Percentiles rank a stretch among this genome's conserved stretches.
Conservation (phyloP, 805 yeast genomes). For the Ogataea paradorogensis region DNA sequence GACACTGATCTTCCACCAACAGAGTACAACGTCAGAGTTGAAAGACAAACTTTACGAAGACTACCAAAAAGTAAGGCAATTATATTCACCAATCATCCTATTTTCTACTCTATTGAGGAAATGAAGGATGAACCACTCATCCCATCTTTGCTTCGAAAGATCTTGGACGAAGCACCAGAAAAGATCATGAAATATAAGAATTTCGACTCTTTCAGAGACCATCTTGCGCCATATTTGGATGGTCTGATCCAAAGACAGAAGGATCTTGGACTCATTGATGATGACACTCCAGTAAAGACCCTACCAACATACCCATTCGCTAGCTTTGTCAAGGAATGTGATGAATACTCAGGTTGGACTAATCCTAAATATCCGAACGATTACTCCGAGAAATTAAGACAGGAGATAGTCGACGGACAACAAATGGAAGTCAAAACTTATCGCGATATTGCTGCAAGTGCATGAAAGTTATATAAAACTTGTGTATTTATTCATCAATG, state of each 20-base stretch:
- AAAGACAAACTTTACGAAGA: constrained; percentile 67
- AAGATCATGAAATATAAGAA: constrained; percentile 62
- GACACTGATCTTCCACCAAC: constrained; percentile 43
- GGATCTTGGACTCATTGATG: constrained; percentile 50
- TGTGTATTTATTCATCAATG: constrained; percentile 3
- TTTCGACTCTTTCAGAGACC: constrained; percentile 58
- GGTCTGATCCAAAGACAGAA: constrained; percentile 54
- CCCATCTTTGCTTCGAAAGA: constrained; percentile 61
- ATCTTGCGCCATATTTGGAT: constrained; percentile 57
- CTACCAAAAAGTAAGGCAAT: constrained; percentile 64
- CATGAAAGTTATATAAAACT: background rate
- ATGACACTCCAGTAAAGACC: constrained; percentile 57
- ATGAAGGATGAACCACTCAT: constrained; percentile 78
- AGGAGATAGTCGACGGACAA: constrained; percentile 26
- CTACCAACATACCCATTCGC: constrained; percentile 65
- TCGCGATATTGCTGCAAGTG: constrained; percentile 15
- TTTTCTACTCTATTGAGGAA: constrained; percentile 75
- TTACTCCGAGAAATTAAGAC: constrained; percentile 23
- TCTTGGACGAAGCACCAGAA: constrained; percentile 64
- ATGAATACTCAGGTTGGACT: constrained; percentile 42
- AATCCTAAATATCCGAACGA: constrained; percentile 30
- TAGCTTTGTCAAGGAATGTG: constrained; percentile 39
- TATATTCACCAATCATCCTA: constrained; percentile 72
- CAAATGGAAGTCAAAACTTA: constrained; percentile 24
- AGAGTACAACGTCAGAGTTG: constrained; percentile 66